phyloP scores from a whole-genome alignment of 805 yeast genomes.

The Starmera pachycereana region DNA sequence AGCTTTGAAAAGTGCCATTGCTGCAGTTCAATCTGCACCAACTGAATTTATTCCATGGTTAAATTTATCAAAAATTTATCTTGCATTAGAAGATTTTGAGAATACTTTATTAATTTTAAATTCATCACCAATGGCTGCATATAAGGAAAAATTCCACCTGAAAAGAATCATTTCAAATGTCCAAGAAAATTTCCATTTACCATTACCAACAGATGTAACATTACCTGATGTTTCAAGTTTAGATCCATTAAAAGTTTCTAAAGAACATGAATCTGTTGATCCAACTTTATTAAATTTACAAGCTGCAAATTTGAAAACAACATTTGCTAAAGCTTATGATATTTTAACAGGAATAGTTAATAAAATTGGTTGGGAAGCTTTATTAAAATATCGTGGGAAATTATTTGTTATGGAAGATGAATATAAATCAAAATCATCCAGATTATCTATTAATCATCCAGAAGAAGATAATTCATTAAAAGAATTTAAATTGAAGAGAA shows the following conservation, averaged over 20 bases:
- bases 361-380: slow-evolving; percentile 62
- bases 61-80: slow-evolving; percentile 50
- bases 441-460: background rate
- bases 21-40: slow-evolving; percentile 63
- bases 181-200: slow-evolving; percentile 53
- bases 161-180: slow-evolving; percentile 48
- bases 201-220: slow-evolving; percentile 66
- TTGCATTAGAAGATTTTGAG: slow-evolving; percentile 54
- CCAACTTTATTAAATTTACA: slow-evolving; percentile 53
- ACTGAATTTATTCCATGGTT: slow-evolving; percentile 73
- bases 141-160: slow-evolving; percentile 55
- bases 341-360: slow-evolving; percentile 57
- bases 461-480: slow-evolving; percentile 9
- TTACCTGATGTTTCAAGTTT: slow-evolving; percentile 58
- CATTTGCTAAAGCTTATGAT: slow-evolving; percentile 47
- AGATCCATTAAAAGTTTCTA: slow-evolving; percentile 52
- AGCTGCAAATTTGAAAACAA: slow-evolving; percentile 54
- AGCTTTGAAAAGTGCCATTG: slow-evolving; percentile 48
- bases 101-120: slow-evolving; percentile 63
- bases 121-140: slow-evolving; percentile 69
- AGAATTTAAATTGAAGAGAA: slow-evolving; percentile 51
- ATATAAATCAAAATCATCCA: slow-evolving; percentile 28
- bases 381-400: slow-evolving; percentile 46
- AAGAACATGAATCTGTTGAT: slow-evolving; percentile 58
- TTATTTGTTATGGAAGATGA: slow-evolving; percentile 65